A percentile compares a stretch with the other conserved stretches of the same genome.
phyloP scores from a whole-genome alignment of 1,284 basidiomycete species.

The Irpex sp. region DNA sequence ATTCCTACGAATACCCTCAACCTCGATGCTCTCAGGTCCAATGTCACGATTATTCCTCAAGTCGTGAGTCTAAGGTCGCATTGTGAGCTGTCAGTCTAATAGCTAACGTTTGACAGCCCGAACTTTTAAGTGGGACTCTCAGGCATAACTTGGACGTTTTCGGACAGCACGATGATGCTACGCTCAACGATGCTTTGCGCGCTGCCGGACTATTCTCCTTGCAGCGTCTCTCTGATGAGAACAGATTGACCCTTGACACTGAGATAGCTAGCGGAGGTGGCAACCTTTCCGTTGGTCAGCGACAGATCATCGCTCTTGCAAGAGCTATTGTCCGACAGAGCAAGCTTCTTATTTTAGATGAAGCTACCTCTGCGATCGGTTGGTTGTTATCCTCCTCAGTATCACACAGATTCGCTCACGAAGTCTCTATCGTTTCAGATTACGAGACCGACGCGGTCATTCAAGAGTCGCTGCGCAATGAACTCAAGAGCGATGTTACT shows the following conservation, averaged over 20 bases:
- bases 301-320: constrained; percentile 60
- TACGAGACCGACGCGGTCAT: constrained; percentile 58
- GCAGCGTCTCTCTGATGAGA: constrained; percentile 45
- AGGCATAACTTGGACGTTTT: constrained; percentile 70
- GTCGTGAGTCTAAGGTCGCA: constrained; percentile 21
- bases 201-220: constrained; percentile 51
- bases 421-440: constrained; percentile 30
- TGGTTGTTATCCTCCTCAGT: neutral
- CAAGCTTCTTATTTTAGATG: constrained; percentile 58
- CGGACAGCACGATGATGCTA: constrained; percentile 65
- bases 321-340: constrained; percentile 54
- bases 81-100: neutral
- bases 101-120: constrained; percentile 40
- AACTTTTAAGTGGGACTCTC: constrained; percentile 56
- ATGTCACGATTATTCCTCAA: constrained; percentile 48
- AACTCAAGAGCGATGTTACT: constrained; percentile 51
- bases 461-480: constrained; percentile 51
- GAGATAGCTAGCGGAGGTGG: constrained; percentile 52
- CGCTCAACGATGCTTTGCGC: constrained; percentile 51
- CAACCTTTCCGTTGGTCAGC: constrained; percentile 70
- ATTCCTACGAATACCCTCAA: constrained; percentile 42
- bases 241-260: constrained; percentile 44
- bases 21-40: constrained; percentile 51
- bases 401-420: neutral
- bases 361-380: constrained; percentile 36